phyloP scores from a whole-genome alignment of 2,329 filamentous ascomycete genomes.

The Pyricularia pennisetigena region DNA sequence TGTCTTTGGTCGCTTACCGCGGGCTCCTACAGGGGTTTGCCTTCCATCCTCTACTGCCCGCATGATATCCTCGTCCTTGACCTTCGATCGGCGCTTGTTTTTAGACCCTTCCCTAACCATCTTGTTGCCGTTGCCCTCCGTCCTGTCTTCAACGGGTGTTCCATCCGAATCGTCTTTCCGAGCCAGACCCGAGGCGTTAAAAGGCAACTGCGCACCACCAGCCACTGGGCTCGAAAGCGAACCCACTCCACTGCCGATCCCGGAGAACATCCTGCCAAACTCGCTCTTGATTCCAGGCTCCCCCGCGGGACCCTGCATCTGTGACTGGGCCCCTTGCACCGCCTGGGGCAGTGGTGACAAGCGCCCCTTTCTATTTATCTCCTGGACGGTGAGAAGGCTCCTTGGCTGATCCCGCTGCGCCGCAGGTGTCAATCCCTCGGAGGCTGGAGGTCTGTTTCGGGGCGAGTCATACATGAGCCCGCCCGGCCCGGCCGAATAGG shows the following conservation, averaged over 20 bases:
- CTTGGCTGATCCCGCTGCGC: slow-evolving; percentile 41
- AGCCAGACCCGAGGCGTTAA: slow-evolving; percentile 30
- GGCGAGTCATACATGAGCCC: slow-evolving; percentile 30
- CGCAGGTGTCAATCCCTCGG: slow-evolving; percentile 43
- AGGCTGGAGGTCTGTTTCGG: slow-evolving; percentile 27
- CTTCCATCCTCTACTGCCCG: slow-evolving; percentile 58
- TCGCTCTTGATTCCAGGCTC: slow-evolving; percentile 91
- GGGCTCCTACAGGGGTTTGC: slow-evolving; percentile 45
- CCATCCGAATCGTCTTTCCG: slow-evolving; percentile 44
- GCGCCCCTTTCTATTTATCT: slow-evolving; percentile 71
- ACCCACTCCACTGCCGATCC: slow-evolving; percentile 58
- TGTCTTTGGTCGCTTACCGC: slow-evolving; percentile 59
- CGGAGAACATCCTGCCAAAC: slow-evolving; percentile 89
- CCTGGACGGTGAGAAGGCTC: slow-evolving; percentile 68
- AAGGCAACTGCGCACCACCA: slow-evolving; percentile 31
- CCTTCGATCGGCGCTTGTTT: slow-evolving; percentile 52
- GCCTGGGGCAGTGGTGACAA: slow-evolving; percentile 86
- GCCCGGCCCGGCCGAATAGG: slow-evolving; percentile 30
- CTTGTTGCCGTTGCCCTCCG: slow-evolving; percentile 28
- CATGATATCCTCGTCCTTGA: slow-evolving; percentile 64
- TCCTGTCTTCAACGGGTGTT: slow-evolving; percentile 31
- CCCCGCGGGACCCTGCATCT: slow-evolving; percentile 65
- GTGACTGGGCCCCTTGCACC: slow-evolving; percentile 81
- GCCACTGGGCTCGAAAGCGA: slow-evolving; percentile 42
- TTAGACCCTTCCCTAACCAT: slow-evolving; percentile 28